Evolutionary conservation across 192 early-diverging fungal species (phyloP).

Genomic region (Spinellus fusiger): DNA sequence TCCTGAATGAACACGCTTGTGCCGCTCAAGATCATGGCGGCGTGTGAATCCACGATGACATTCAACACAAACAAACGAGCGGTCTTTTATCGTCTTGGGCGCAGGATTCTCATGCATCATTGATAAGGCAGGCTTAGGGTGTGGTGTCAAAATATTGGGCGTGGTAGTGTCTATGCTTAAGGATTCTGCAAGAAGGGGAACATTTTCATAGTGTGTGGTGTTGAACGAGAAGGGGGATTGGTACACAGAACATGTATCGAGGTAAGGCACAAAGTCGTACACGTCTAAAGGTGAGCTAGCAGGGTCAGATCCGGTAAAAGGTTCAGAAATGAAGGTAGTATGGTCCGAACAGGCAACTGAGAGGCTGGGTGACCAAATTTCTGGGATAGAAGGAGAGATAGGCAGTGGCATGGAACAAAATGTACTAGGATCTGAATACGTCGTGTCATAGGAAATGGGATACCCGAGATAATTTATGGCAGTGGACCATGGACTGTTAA

Average conservation of each 20-base stretch:
- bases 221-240: too few relatives aligned
- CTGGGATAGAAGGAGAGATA: neutral
- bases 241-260: too few relatives aligned
- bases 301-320: neutral
- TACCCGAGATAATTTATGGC: neutral
- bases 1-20: constrained; percentile 17
- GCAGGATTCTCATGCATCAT: neutral
- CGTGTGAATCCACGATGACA: constrained; percentile 12
- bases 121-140: neutral
- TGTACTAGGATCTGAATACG: neutral
- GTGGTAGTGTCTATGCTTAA: too few relatives aligned
- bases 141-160: neutral
- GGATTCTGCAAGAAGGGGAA: too few relatives aligned
- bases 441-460: neutral
- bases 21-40: constrained; percentile 19
- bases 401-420: neutral
- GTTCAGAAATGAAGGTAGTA: neutral
- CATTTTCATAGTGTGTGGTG: too few relatives aligned
- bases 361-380: neutral
- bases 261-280: too few relatives aligned
- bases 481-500: neutral
- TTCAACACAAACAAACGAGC: neutral
- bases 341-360: neutral
- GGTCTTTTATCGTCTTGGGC: neutral
- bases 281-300: neutral